phyloP scores from a whole-genome alignment of 2,329 filamentous ascomycete genomes.

The Raffaelea deltoideospora region DNA sequence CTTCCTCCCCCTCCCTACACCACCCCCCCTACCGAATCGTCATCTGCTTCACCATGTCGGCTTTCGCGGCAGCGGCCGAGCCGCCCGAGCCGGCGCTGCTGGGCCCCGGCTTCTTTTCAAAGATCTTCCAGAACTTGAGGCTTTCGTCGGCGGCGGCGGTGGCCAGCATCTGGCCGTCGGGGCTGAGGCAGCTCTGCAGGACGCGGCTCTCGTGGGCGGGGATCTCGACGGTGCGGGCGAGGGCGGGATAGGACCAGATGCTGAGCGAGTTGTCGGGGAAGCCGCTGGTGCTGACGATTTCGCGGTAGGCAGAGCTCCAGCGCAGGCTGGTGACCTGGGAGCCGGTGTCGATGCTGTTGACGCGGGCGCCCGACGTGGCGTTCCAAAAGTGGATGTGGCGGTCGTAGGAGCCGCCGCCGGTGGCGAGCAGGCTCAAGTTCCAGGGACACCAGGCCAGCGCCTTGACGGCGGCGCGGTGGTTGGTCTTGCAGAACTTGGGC shows the following conservation, averaged over 20 bases:
- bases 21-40: slow-evolving; percentile 64
- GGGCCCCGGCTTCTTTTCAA: slow-evolving; percentile 95
- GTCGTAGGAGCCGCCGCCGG: slow-evolving; percentile 90
- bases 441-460: slow-evolving; percentile 97
- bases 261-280: slow-evolving; percentile 99
- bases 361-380: slow-evolving; percentile 88
- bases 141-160: slow-evolving; percentile 85
- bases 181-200: slow-evolving; percentile 90
- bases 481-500: slow-evolving; percentile 98
- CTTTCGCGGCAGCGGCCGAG: slow-evolving; percentile 59
- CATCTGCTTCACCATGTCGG: slow-evolving; percentile 85
- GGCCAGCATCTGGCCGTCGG: slow-evolving; percentile 94
- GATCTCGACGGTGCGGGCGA: slow-evolving; percentile 96
- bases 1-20: no score
- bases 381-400: slow-evolving; percentile 99
- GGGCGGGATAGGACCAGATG: slow-evolving; percentile 97
- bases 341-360: slow-evolving; percentile 98
- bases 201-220: slow-evolving; percentile 94
- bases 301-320: slow-evolving; percentile 94
- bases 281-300: slow-evolving; percentile 93
- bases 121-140: slow-evolving; percentile 99
- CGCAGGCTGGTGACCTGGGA: slow-evolving; percentile 92
- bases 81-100: slow-evolving; percentile 47
- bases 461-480: slow-evolving; percentile 98
- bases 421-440: slow-evolving; percentile 94